phyloP scores from a whole-genome alignment of 352 stramenopile genomes.

The Phytophthora ramorum region DNA sequence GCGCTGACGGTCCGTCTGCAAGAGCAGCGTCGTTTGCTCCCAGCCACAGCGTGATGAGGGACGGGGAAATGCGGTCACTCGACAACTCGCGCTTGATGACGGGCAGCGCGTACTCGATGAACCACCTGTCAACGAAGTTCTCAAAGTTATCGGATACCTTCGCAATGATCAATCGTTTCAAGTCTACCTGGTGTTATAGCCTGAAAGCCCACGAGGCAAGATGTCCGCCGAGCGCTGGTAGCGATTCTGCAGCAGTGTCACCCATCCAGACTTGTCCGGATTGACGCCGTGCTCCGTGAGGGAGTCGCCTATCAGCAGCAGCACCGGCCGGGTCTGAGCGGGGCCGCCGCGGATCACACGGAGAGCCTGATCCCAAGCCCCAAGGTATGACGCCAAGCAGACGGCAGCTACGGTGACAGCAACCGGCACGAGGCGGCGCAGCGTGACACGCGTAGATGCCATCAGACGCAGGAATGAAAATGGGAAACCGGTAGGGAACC shows the following conservation, averaged over 20 bases:
- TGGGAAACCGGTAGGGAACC: slow-evolving; percentile 25
- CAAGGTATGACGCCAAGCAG: slow-evolving; percentile 21
- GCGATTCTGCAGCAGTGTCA: slow-evolving; percentile 48
- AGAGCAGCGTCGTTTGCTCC: slow-evolving; percentile 70
- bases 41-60: slow-evolving; percentile 61
- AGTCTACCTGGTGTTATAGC: slow-evolving; percentile 56
- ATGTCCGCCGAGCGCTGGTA: slow-evolving; percentile 67
- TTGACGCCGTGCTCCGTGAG: slow-evolving; percentile 64
- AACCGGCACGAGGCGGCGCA: slow-evolving; percentile 14
- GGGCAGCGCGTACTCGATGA: slow-evolving; percentile 47
- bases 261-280: slow-evolving; percentile 49
- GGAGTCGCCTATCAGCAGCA: slow-evolving; percentile 71
- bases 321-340: slow-evolving; percentile 27
- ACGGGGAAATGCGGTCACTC: slow-evolving; percentile 26
- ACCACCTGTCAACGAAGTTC: slow-evolving; percentile 33
- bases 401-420: slow-evolving; percentile 12
- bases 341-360: not conserved
- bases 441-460: slow-evolving; percentile 2
- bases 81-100: slow-evolving; percentile 46
- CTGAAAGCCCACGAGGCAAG: slow-evolving; percentile 60
- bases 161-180: not conserved
- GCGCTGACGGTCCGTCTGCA: slow-evolving; percentile 28
- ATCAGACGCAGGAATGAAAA: slow-evolving; percentile 10
- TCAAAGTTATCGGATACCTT: not conserved
- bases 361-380: slow-evolving; percentile 14